Conservation (phyloP, 805 yeast species). For the Wickerhamiella hasegawae region DNA sequence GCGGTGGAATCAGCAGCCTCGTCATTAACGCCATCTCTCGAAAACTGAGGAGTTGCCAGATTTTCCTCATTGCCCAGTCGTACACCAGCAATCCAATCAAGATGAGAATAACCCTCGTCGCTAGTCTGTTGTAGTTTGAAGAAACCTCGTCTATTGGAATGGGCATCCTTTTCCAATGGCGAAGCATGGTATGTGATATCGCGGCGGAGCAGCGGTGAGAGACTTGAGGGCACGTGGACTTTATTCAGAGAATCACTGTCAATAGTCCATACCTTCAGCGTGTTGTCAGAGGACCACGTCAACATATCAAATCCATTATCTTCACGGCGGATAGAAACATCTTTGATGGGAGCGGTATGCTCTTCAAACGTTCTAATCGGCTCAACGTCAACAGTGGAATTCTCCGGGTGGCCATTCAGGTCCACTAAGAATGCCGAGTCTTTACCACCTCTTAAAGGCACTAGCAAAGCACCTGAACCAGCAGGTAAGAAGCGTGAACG, state of each 20-base stretch:
- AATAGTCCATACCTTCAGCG: conserved; percentile 68
- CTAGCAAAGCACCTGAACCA: conserved; percentile 73
- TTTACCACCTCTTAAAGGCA: conserved; percentile 81
- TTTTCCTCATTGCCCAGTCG: conserved; percentile 37
- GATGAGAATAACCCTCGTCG: conserved; percentile 18
- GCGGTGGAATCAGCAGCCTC: conserved; percentile 23
- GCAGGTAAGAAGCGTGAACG: conserved; percentile 80
- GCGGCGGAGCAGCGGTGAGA: conserved; percentile 3
- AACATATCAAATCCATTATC: conserved; percentile 81
- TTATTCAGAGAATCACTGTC: conserved; percentile 32
- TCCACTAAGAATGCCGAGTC: conserved; percentile 39
- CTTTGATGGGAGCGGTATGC: conserved; percentile 72
- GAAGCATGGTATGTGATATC: conserved; percentile 5
- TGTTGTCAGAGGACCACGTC: conserved; percentile 87
- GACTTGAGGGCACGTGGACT: conserved; percentile 17
- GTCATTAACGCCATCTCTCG: conserved; percentile 15
- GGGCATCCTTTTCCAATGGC: conserved; percentile 1
- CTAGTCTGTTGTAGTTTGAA: conserved; percentile 6
- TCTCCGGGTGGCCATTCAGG: neutral
- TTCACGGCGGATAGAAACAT: conserved; percentile 72
- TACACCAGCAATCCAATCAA: conserved; percentile 90
- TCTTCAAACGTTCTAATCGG: conserved; percentile 48
- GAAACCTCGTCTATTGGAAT: conserved; percentile 1
- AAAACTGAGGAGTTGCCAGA: neutral
- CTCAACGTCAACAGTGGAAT: neutral